Conservation (phyloP, 2,329 filamentous ascomycete genomes). For the Epichloe baconii region DNA sequence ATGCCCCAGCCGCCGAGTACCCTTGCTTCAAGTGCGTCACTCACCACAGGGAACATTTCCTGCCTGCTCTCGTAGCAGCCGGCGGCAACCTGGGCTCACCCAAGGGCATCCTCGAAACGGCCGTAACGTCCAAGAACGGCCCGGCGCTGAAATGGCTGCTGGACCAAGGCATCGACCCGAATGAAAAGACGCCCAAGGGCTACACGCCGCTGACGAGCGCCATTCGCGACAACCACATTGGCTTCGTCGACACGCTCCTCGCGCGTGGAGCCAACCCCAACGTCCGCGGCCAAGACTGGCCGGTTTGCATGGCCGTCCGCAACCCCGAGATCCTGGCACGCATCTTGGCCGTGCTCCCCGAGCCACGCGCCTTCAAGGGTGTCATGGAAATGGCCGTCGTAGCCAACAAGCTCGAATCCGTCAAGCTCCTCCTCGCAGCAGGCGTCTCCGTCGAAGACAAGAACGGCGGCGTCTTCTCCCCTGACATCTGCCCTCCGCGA, state of each 20-base stretch:
- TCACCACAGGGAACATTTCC: constrained; percentile 47
- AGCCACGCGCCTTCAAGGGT: constrained; percentile 50
- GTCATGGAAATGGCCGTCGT: constrained; percentile 55
- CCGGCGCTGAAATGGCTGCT: constrained; percentile 48
- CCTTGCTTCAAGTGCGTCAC: constrained; percentile 57
- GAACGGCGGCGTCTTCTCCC: constrained; percentile 60
- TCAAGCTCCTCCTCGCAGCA: constrained; percentile 50
- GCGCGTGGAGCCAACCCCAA: constrained; percentile 47
- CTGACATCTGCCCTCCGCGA: constrained; percentile 56
- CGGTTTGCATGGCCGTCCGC: constrained; percentile 53
- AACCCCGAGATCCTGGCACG: constrained; percentile 46
- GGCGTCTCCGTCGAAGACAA: constrained; percentile 58
- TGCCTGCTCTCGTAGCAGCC: constrained; percentile 45
- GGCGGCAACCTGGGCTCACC: constrained; percentile 46
- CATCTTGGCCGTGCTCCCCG: constrained; percentile 42
- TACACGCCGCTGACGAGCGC: constrained; percentile 53
- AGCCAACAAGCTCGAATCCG: constrained; percentile 51
- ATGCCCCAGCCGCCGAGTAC: constrained; percentile 49
- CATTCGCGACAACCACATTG: constrained; percentile 44
- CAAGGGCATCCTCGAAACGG: constrained; percentile 53
- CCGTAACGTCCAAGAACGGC: constrained; percentile 47
- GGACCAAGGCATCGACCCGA: constrained; percentile 45
- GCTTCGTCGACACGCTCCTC: constrained; percentile 47
- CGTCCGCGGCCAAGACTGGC: constrained; percentile 55
- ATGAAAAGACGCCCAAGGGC: constrained; percentile 44